Evolutionary conservation across 208 protist genomes (phyloP).

Genomic region (Leishmania braziliensis): DNA sequence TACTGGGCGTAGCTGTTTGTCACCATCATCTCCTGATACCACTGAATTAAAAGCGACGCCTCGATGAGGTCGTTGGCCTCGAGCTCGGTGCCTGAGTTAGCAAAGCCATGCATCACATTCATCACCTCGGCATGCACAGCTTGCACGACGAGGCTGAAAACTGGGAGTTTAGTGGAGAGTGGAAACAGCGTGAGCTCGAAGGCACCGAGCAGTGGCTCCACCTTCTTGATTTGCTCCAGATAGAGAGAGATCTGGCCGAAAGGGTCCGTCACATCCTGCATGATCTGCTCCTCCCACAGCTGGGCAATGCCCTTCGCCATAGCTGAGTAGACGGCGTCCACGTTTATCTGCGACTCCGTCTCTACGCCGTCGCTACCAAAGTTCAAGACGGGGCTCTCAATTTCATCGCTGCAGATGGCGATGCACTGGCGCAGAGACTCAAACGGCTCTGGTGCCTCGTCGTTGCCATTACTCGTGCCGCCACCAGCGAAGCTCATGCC

Average conservation of each 20-base stretch:
- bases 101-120: conserved; percentile 67
- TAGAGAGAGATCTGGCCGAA: conserved; percentile 70
- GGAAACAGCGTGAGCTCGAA: conserved; percentile 84
- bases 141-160: conserved; percentile 75
- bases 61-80: conserved; percentile 79
- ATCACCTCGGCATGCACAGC: conserved; percentile 79
- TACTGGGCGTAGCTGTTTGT: conserved; percentile 66
- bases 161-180: conserved; percentile 73
- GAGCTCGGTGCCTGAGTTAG: conserved; percentile 50
- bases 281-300: conserved; percentile 86
- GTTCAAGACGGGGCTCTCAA: conserved; percentile 53
- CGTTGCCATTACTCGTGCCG: conserved; percentile 12
- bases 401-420: conserved; percentile 65
- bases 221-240: conserved; percentile 88
- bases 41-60: conserved; percentile 82
- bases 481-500: not conserved
- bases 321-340: conserved; percentile 49
- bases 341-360: conserved; percentile 60
- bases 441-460: conserved; percentile 47
- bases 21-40: conserved; percentile 86
- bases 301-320: conserved; percentile 58
- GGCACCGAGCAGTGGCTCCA: conserved; percentile 76
- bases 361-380: conserved; percentile 57
- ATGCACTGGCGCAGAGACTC: conserved; percentile 78
- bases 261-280: conserved; percentile 81